These are phyloP conservation scores for Globisporangium barbulae DNA, from an alignment of 352 stramenopile species.

Conservation along the genomic window DNA sequence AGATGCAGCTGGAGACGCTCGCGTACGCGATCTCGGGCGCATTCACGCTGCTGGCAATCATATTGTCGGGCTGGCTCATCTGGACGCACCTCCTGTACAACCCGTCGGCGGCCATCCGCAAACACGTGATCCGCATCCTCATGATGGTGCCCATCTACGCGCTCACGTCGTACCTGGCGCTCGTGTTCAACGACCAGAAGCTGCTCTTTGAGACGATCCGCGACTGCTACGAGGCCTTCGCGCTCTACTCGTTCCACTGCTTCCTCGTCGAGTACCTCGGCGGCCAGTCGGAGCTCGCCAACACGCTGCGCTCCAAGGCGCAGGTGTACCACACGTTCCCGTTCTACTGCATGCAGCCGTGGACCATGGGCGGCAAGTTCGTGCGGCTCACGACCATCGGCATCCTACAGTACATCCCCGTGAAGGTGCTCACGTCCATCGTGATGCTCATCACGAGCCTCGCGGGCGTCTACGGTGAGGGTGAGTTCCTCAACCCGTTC, in stretches of 20 bases:
- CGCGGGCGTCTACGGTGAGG: slow-evolving; percentile 87
- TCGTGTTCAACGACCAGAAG: slow-evolving; percentile 89
- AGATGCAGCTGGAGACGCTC: slow-evolving; percentile 85
- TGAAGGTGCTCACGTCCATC: slow-evolving; percentile 86
- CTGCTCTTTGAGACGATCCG: slow-evolving; percentile 89
- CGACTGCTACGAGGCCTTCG: slow-evolving; percentile 93
- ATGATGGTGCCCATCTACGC: slow-evolving; percentile 94
- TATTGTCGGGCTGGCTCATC: slow-evolving; percentile 84
- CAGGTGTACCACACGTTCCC: slow-evolving; percentile 77
- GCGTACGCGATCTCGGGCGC: slow-evolving; percentile 84
- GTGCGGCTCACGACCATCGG: slow-evolving; percentile 90
- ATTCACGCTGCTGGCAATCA: slow-evolving; percentile 83
- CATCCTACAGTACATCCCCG: slow-evolving; percentile 92
- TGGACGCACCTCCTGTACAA: slow-evolving; percentile 89
- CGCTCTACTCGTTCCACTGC: slow-evolving; percentile 93
- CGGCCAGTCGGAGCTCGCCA: slow-evolving; percentile 75
- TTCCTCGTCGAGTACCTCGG: slow-evolving; percentile 90
- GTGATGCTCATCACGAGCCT: slow-evolving; percentile 85
- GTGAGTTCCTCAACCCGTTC: slow-evolving; percentile 82
- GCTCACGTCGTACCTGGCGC: slow-evolving; percentile 87
- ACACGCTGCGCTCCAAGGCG: slow-evolving; percentile 82
- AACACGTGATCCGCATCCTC: slow-evolving; percentile 92
- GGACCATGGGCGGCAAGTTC: slow-evolving; percentile 93
- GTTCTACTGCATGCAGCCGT: slow-evolving; percentile 87
- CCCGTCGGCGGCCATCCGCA: slow-evolving; percentile 74